These are phyloP conservation scores for Arthrobotrys entomopaga DNA, from an alignment of 2,329 filamentous ascomycete genomes.

Conservation along the genomic window DNA sequence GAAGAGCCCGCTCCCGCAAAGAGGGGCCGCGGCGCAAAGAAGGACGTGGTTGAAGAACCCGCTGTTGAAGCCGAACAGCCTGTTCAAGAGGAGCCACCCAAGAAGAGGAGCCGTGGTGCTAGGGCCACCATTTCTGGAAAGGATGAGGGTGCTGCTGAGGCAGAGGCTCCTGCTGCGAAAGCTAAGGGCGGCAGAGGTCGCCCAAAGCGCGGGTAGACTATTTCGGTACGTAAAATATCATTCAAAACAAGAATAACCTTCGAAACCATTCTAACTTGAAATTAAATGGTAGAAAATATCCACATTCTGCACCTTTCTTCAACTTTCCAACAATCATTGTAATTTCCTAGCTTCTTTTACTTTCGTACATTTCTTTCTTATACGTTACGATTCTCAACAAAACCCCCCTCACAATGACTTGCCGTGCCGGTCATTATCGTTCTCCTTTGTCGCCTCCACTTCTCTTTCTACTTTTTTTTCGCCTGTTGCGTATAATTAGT, in stretches of 20 bases:
- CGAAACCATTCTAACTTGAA: background rate
- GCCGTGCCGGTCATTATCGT: too few species aligned
- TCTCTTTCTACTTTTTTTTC: too few species aligned
- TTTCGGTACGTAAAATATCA: slow-evolving; percentile 1
- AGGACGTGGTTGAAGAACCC: slow-evolving; percentile 19
- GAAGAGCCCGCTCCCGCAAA: slow-evolving; percentile 1
- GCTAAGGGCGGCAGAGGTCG: slow-evolving; percentile 35
- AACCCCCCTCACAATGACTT: too few species aligned
- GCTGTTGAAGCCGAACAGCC: slow-evolving; percentile 13
- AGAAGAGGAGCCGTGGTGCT: slow-evolving; percentile 29
- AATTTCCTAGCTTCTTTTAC: background rate
- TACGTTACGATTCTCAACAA: too few species aligned
- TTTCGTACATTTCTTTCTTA: too few species aligned
- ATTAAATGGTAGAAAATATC: background rate
- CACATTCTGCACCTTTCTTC: background rate
- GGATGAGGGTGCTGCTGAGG: slow-evolving; percentile 20
- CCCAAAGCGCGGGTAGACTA: slow-evolving; percentile 36
- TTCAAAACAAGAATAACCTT: too few species aligned
- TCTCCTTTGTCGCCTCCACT: too few species aligned
- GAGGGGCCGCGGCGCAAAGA: slow-evolving; percentile 14
- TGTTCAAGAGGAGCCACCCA: slow-evolving; percentile 29
- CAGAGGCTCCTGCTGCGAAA: slow-evolving; percentile 27
- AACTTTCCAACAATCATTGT: background rate
- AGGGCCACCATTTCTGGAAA: slow-evolving; percentile 43
- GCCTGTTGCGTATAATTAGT: too few species aligned